Base-by-base conservation (phyloP, 768 basidiomycete genomes). In the Macrolepiota albuminosa region DNA sequence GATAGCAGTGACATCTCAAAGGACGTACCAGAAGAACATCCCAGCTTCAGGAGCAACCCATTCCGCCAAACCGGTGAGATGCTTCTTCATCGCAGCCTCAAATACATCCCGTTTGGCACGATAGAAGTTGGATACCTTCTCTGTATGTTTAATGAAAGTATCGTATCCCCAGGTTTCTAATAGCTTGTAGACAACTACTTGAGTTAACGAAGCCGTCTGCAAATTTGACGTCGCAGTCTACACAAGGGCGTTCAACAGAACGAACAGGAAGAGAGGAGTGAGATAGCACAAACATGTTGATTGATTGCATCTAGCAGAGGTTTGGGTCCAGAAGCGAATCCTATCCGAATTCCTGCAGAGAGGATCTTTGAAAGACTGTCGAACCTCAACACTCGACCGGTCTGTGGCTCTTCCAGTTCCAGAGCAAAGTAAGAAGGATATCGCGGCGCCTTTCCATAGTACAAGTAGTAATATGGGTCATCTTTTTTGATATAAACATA, bases 341-440 rank as follows among this genome's bases (percentile, higher is more conserved):
- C 93, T 59, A 93, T 76, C 11, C 89, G 84, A 70, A 91, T 83
- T 1, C 90, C 88, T 11, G 86, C 79, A 2, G 85, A 84, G 24
- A 87, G 76, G 34, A 94, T 75, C 74, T 96, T 96, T 54, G 88
- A 91, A 56, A 95, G 78, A 64, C 89, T 91, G 70, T 96, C 94
- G 68, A 96, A 91, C 31, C 93, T 82, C 14, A 95, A 61, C 36
- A 95, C 92, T 13, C 87, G 81, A 0, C 93, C 93, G 8, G 81
- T 78, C 61, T 84, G 81, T 45, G 79, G 77, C 63, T 81, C 81
- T 57, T 82, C 77, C 16, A 74, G 74, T 69, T 95, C 93, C 31
- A 95, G 78, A 39, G 81, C 75, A 67, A 95, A 92, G 74, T 94
- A 95, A 0, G 87, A 90, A 1, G 87, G 82, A 4, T 85, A 84